phyloP scores from a whole-genome alignment of 108 stramenopile genomes.

The Pseudonitzschia multiseries region DNA sequence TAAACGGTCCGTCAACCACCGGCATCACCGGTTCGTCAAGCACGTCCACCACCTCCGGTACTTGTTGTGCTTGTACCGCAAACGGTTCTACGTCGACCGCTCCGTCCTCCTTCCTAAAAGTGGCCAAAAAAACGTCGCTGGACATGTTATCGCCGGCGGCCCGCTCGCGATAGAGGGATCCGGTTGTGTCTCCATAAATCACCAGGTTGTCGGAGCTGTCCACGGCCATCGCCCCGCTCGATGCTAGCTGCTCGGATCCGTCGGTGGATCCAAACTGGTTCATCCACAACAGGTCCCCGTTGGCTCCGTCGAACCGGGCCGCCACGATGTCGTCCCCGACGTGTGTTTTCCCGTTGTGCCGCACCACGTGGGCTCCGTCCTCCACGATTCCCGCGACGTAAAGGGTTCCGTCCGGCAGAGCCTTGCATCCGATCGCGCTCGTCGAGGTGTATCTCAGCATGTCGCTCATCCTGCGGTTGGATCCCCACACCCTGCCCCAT shows the following conservation, averaged over 20 bases:
- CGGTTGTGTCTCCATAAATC: slow-evolving; percentile 43
- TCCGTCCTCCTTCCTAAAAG: slow-evolving; percentile 2
- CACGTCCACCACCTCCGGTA: too few species aligned
- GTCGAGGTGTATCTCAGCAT: neutral
- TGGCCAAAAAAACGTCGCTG: slow-evolving; percentile 19
- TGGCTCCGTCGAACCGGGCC: neutral
- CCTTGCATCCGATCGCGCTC: slow-evolving; percentile 16
- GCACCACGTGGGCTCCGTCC: slow-evolving; percentile 21
- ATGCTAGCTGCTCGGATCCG: slow-evolving; percentile 33
- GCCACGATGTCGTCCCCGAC: slow-evolving; percentile 18
- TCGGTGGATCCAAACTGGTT: slow-evolving; percentile 39
- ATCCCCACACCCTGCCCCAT: slow-evolving; percentile 20
- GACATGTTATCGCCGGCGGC: neutral
- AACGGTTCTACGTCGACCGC: too few species aligned
- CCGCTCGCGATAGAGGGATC: slow-evolving; percentile 26
- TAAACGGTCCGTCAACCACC: too few species aligned
- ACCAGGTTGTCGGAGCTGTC: slow-evolving; percentile 40
- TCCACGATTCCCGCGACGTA: slow-evolving; percentile 26
- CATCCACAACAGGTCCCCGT: slow-evolving; percentile 33
- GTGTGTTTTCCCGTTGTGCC: neutral
- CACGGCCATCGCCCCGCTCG: slow-evolving; percentile 16
- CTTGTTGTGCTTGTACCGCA: too few species aligned
- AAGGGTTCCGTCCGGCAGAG: slow-evolving; percentile 14
- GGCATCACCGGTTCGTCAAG: too few species aligned
- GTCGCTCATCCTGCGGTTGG: neutral